Evolutionary conservation across 2,329 filamentous ascomycete species (phyloP), one percentile per base, ranked within the genome.

Genomic region (Ustulina deusta): DNA sequence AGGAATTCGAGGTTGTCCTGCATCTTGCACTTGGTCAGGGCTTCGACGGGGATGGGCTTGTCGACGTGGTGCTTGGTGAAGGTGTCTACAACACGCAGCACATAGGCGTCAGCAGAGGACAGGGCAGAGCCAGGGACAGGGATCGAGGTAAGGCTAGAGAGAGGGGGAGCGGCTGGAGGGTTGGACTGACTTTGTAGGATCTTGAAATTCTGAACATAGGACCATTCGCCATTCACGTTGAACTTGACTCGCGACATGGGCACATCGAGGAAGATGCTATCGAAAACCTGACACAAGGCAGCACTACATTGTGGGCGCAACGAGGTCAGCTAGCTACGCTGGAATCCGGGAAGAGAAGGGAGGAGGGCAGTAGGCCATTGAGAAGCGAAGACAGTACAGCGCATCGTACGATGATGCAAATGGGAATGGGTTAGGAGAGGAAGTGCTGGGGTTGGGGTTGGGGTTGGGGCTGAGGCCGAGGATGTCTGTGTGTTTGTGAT

Each of bases 1-100:
- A 99, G 86, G 81, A 99, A 99, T 79, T 98, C 96, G 75, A 99
- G 92, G 84, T 99, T 99, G 82, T 99, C 96, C 87, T 99, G 96
- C 95, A 99, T 99, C 86, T 97, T 97, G 87, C 96, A 99, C 82
- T 98, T 99, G 76, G 96, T 89, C 68, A 99, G 90, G 66, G 87
- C 85, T 81, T 97, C 90, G 79, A 98, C 93, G 67, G 93, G 93
- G 75, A 99, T 90, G 32, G 92, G 91, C 79, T 94, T 94, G 76
- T 98, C 94, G 83, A 99, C 87, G 72, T 90, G 85, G 83, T 98
- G 94, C 81, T 92, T 92, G 70, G 90, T 86, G 79, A 98, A 98
- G 72, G 88, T 86, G 80, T 94, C 95, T 94, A 76, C 4, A 63
- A 42, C 61, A 34, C 40, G 34, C 6, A 34, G 49, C 3, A 59